These are phyloP conservation scores for Trichocladium antarcticum DNA, from an alignment of 495 filamentous ascomycete species.

Conservation along the genomic window DNA sequence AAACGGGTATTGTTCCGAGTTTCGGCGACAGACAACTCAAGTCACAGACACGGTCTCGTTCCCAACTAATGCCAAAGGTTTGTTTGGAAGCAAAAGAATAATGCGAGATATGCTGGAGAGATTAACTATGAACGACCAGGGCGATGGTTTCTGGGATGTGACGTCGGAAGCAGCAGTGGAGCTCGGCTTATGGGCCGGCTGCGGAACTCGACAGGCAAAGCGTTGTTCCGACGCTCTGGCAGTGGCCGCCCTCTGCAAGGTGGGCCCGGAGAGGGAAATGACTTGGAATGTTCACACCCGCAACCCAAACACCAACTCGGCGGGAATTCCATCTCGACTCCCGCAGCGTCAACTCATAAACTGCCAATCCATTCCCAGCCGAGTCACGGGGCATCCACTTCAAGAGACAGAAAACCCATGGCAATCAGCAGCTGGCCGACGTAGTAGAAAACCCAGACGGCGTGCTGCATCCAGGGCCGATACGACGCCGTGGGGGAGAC, in stretches of 20 bases:
- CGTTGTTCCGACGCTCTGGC: slow-evolving; percentile 19
- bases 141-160: neutral
- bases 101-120: neutral
- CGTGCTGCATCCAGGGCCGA: slow-evolving; percentile 18
- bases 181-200: slow-evolving; percentile 21
- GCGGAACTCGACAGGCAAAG: slow-evolving; percentile 15
- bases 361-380: too few species aligned
- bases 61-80: too few species aligned
- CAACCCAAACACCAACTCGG: too few species aligned
- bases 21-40: too few species aligned
- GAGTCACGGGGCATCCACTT: neutral
- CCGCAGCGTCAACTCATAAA: too few species aligned
- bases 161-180: slow-evolving; percentile 12
- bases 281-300: too few species aligned
- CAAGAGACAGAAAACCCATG: slow-evolving; percentile 11
- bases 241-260: too few species aligned
- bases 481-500: slow-evolving; percentile 1
- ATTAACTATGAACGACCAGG: neutral
- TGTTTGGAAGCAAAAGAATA: too few species aligned
- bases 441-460: slow-evolving; percentile 25
- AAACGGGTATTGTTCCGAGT: too few species aligned
- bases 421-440: slow-evolving; percentile 23
- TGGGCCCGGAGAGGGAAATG: too few species aligned
- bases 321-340: neutral
- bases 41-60: too few species aligned